Conservation (phyloP, 352 stramenopile genomes). For the Globisporangium sylvaticum region DNA sequence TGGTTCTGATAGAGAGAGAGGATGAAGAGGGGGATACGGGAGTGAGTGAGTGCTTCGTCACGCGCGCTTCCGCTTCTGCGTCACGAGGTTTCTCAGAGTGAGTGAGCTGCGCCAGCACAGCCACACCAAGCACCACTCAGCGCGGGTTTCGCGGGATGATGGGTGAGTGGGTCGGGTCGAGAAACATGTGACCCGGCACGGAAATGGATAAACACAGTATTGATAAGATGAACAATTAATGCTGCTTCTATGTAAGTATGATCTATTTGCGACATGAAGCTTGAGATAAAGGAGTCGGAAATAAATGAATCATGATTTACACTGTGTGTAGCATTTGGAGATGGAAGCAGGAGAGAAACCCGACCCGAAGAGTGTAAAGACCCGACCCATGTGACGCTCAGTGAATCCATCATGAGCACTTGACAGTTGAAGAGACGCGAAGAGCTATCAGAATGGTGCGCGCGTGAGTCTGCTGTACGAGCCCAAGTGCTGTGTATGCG, state of each 20-base stretch:
- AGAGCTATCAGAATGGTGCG: neutral
- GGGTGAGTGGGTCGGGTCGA: neutral
- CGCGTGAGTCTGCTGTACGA: neutral
- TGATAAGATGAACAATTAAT: neutral
- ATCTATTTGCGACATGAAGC: too few relatives aligned
- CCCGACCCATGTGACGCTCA: neutral
- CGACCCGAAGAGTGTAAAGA: neutral
- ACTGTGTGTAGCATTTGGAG: neutral
- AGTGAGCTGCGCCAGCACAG: neutral
- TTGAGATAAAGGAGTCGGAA: too few relatives aligned
- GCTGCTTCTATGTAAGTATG: too few relatives aligned
- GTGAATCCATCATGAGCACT: neutral
- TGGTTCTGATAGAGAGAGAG: neutral
- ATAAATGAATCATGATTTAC: too few relatives aligned
- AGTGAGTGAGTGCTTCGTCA: constrained; percentile 6
- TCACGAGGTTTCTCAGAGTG: constrained; percentile 13
- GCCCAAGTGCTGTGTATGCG: constrained; percentile 5
- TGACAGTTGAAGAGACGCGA: neutral
- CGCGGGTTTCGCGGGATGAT: neutral
- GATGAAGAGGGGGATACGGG: neutral
- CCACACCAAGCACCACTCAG: constrained; percentile 18
- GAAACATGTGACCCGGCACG: neutral
- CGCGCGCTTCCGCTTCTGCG: constrained; percentile 8
- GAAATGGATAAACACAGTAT: neutral
- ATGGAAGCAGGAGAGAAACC: neutral